These are phyloP conservation scores for Aureobasidium sp. DNA, from an alignment of 2,329 filamentous ascomycete genomes.

Conservation along the genomic window DNA sequence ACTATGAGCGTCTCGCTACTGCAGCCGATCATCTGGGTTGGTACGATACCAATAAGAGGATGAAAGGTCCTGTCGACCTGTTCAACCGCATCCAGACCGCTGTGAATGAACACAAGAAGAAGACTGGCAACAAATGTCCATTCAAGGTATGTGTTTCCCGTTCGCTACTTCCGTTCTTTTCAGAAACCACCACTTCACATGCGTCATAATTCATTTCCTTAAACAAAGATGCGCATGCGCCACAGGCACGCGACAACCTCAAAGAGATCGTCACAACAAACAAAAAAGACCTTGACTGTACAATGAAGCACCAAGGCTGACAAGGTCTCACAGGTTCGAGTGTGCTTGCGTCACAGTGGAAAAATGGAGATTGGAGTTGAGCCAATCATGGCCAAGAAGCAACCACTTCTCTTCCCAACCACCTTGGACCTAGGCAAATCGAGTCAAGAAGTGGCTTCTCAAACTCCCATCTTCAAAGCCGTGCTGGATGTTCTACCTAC, in stretches of 20 bases:
- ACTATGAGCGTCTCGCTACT: constrained; percentile 67
- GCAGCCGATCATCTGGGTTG: constrained; percentile 47
- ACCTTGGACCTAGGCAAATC: constrained; percentile 39
- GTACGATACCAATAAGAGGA: constrained; percentile 28
- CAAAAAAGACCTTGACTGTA: not conserved
- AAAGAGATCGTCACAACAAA: not conserved
- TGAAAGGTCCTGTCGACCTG: constrained; percentile 30
- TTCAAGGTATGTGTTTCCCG: constrained; percentile 16
- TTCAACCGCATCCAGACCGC: constrained; percentile 28
- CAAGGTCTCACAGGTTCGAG: constrained; percentile 41
- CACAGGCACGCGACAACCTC: constrained; percentile 7
- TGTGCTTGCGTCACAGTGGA: constrained; percentile 43
- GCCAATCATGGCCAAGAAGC: constrained; percentile 40
- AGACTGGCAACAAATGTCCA: constrained; percentile 20
- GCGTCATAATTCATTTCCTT: not conserved
- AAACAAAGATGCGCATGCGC: constrained; percentile 2
- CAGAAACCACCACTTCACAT: not conserved
- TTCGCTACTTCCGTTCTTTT: not conserved
- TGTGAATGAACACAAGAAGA: constrained; percentile 28
- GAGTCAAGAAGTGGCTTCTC: constrained; percentile 23
- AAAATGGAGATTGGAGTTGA: constrained; percentile 34
- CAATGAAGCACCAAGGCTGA: constrained; percentile 16
- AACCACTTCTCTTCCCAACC: constrained; percentile 48
- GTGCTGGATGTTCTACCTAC: constrained; percentile 48
- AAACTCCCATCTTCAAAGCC: constrained; percentile 31